Conservation (phyloP, 257 asterid species). For the Galeopsis tetrahit region DNA sequence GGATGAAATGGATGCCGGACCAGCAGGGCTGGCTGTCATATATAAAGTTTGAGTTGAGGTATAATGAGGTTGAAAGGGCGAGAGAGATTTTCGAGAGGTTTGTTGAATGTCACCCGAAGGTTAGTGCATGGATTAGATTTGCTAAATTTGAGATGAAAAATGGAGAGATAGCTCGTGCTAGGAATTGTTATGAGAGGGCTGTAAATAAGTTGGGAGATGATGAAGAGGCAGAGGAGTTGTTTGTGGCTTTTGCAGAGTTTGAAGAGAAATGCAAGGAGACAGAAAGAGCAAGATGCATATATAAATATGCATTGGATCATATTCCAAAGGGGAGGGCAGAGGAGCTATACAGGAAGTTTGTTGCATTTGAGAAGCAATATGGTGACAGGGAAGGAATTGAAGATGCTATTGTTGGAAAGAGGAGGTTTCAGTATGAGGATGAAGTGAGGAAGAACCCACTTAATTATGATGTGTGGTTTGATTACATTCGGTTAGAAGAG, state of each 20-base stretch:
- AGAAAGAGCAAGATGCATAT: conserved; percentile 88
- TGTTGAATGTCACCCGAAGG: conserved; percentile 68
- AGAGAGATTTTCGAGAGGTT: conserved; percentile 75
- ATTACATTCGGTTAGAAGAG: conserved; percentile 82
- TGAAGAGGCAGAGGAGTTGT: conserved; percentile 85
- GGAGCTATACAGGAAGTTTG: conserved; percentile 84
- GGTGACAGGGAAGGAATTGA: conserved; percentile 94
- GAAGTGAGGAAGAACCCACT: conserved; percentile 85
- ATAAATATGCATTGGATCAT: conserved; percentile 85
- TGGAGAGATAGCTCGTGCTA: conserved; percentile 72
- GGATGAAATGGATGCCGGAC: conserved; percentile 96
- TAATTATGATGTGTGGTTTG: conserved; percentile 92
- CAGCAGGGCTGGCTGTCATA: conserved; percentile 88
- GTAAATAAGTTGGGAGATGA: conserved; percentile 80
- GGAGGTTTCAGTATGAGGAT: conserved; percentile 90
- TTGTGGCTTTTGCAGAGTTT: conserved; percentile 89
- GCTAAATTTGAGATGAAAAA: conserved; percentile 91
- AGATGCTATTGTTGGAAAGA: conserved; percentile 90
- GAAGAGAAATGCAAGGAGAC: conserved; percentile 94
- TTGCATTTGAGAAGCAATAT: conserved; percentile 91
- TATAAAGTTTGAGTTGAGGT: conserved; percentile 82
- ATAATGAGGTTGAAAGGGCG: conserved; percentile 81
- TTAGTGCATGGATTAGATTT: conserved; percentile 80
- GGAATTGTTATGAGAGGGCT: conserved; percentile 81
- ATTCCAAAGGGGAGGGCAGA: conserved; percentile 93